Evolutionary conservation across 2,329 filamentous ascomycete genomes (phyloP), one percentile per base, ranked within the genome.

Genomic region (Ophiocordyceps camponoti-saundersi): DNA sequence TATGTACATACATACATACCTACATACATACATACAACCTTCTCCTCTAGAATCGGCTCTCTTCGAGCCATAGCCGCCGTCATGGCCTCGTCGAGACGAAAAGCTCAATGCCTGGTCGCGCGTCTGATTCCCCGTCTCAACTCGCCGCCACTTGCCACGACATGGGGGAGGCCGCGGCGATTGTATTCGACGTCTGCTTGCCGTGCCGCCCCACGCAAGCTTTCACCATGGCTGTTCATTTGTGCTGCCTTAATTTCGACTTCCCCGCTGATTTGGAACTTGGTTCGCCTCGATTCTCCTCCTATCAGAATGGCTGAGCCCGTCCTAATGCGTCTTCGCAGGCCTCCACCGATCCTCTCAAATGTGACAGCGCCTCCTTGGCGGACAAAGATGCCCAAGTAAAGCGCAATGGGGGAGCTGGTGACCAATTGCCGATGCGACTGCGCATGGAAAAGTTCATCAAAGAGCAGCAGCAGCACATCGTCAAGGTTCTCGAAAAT

Each of bases 381-480:
- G 88, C 87, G 56, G 85, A 95, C 60, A 79, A 85, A 56, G 92
- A 96, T 63, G 79, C 77, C 52, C 73, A 87, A 51, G 75, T 78
- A 54, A 95, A 92, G 66, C 80, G 83, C 51, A 84, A 92, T 62
- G 52, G 55, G 32, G 53, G 55, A 20, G 74, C 96, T 45, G 82
- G 73, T 44, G 74, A 80, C 48, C 71, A 80, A 56, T 95, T 90
- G 15, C 89, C 92, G 2, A 96, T 98, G 90, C 88, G 92, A 47
- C 74, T 98, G 48, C 86, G 90, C 52, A 96, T 98, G 92, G 92
- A 98, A 66, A 79, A 85, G 57, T 85, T 96, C 61, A 93, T 96
- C 65, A 92, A 92, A 63, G 78, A 88, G 56, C 86, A 96, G 57
- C 92, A 98, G 60, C 77, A 85, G 56, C 77, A 82, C 51, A 98